Base-by-base conservation (phyloP, 2,329 filamentous ascomycete species). In the Fusarium equiseti region DNA sequence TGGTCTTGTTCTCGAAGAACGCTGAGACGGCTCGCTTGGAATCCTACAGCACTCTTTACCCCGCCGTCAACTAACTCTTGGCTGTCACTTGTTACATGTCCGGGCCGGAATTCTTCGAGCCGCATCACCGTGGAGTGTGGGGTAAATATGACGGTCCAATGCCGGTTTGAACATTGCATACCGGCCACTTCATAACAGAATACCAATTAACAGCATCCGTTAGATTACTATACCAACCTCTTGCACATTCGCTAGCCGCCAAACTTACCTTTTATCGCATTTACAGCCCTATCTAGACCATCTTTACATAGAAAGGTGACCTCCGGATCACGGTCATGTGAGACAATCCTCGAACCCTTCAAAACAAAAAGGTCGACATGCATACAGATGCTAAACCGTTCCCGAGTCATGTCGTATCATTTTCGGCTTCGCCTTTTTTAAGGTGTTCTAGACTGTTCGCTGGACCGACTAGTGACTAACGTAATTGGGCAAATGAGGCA, bases 1-100 rank as follows among this genome's bases (percentile, higher is more conserved):
- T 29, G 27, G 24, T 32, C 12, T 12, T 38, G 3, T 63, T 63
- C 56, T 61, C 43, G 56, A 63, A 63, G 15, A 12, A 45, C 7
- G n/a, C 13, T n/a, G 18, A 35, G n/a, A n/a, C 22, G 16, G 22
- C 15, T 45, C 56, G 56, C 59, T 61, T 38, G 29, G 3, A 6
- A 15, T 38, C n/a, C 6, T 38, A 16, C 16, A 6, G 18, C 15
- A 26, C 8, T 10, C 31, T 26, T 38, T 22, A 18, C 49, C 29
- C 9, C 6, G 22, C 20, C 15, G 18, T n/a, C n/a, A 7, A n/a
- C 49, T 26, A 61, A 45, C 5, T 46, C 18, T 20, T 27, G 16
- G 16, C 26, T 7, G 18, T 40, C 12, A 24, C 24, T 20, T 38
- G 2, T n/a, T 38, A 20, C 16, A 40, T 26, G 6, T 38, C 43